Evolutionary conservation across 148 eudicot genomes (phyloP).

Genomic region (Heliosperma pusillum): DNA sequence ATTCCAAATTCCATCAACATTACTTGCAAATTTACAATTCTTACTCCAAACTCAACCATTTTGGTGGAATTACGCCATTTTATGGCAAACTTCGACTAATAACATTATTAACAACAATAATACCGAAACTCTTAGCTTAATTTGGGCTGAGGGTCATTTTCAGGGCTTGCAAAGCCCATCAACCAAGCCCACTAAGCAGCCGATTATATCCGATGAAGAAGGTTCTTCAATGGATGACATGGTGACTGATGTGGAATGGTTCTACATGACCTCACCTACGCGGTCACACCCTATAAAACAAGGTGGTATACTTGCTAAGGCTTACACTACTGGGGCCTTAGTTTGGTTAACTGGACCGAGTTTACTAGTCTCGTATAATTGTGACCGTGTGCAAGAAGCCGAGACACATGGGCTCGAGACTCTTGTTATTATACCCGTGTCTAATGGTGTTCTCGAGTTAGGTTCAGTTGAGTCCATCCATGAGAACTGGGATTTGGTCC

Average conservation of each 20-base stretch:
- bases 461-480: constrained; percentile 45
- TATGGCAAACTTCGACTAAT: constrained; percentile 47
- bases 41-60: constrained; percentile 48
- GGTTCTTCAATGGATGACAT: constrained; percentile 17
- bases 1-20: not conserved
- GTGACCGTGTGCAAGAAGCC: constrained; percentile 76
- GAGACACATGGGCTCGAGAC: constrained; percentile 62
- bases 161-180: constrained; percentile 40
- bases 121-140: constrained; percentile 23
- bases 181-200: constrained; percentile 26
- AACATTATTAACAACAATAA: constrained; percentile 17
- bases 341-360: constrained; percentile 59
- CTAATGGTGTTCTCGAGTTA: constrained; percentile 62
- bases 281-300: constrained; percentile 25
- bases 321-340: constrained; percentile 40
- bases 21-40: constrained; percentile 38
- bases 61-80: constrained; percentile 72
- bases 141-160: constrained; percentile 75
- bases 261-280: constrained; percentile 53
- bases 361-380: constrained; percentile 40
- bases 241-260: constrained; percentile 59
- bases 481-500: constrained; percentile 55
- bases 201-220: constrained; percentile 9
- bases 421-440: constrained; percentile 50
- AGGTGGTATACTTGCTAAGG: constrained; percentile 49